These are phyloP conservation scores for Castanopsis chinensis DNA, from an alignment of 306 rosid species.

Conservation along the genomic window DNA sequence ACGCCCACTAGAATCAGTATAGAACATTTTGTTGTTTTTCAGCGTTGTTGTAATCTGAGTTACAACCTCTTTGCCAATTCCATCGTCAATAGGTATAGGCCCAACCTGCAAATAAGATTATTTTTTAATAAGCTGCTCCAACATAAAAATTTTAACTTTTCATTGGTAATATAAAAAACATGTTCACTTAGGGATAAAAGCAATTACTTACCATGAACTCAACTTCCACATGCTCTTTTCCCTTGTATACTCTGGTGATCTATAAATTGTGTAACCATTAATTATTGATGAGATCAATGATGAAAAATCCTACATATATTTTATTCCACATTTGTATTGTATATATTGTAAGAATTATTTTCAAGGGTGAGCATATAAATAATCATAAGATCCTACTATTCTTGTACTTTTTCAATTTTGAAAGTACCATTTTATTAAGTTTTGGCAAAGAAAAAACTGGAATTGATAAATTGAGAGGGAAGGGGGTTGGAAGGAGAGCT, in stretches of 20 bases:
- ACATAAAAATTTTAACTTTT: background rate
- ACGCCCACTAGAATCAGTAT: conserved; percentile 89
- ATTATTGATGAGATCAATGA: no score
- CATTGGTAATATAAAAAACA: background rate
- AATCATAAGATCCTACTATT: no score
- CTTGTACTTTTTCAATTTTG: no score
- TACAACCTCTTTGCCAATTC: conserved; percentile 77
- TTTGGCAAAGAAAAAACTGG: no score
- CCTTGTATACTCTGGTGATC: conserved; percentile 81
- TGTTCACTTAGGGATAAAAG: background rate
- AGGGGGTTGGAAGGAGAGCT: no score
- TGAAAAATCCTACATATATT: no score
- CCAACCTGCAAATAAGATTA: conserved; percentile 53
- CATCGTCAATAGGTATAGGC: conserved; percentile 81
- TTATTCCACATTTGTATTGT: no score
- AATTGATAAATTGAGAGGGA: no score
- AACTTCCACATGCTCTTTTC: conserved; percentile 89
- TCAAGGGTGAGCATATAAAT: no score
- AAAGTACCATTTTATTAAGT: no score
- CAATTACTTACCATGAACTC: conserved; percentile 66
- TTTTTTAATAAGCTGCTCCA: background rate
- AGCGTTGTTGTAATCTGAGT: conserved; percentile 61
- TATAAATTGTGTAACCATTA: conserved; percentile 19
- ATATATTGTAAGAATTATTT: no score
- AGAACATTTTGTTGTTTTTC: conserved; percentile 70